Evolutionary conservation across 371 early-diverging fungal species (phyloP).

Genomic region (Mucor plumbeus): DNA sequence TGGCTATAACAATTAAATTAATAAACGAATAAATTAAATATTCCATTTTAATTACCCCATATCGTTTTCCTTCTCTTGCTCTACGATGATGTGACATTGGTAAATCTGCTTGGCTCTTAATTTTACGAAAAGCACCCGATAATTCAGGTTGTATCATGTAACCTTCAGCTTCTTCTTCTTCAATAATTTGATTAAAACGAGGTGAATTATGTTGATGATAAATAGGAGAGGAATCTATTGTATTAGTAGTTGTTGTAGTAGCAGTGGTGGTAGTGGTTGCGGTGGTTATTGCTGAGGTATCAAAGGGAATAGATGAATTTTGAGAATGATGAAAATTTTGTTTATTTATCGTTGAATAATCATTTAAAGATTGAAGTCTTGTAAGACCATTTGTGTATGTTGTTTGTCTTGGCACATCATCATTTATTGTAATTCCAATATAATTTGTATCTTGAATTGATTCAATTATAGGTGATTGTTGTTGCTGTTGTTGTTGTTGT

Average conservation of each 20-base stretch:
- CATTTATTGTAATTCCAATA: constrained; percentile 42
- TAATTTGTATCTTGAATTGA: constrained; percentile 35
- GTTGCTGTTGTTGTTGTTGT: constrained; percentile 3
- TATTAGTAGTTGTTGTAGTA: not conserved
- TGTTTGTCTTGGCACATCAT: constrained; percentile 18
- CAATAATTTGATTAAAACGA: constrained; percentile 5
- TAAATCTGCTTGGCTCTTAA: constrained; percentile 23
- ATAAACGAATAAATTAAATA: not conserved
- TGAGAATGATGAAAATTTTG: not conserved
- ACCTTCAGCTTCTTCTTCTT: constrained; percentile 11
- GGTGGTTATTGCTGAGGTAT: not conserved
- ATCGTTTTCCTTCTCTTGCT: constrained; percentile 30
- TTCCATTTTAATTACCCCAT: constrained; percentile 19
- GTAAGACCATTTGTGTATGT: not conserved
- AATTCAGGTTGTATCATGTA: constrained; percentile 13
- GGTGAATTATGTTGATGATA: not conserved
- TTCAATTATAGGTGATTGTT: not conserved
- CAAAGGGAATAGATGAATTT: constrained; percentile 2
- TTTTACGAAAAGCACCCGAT: constrained; percentile 31
- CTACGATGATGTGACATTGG: constrained; percentile 31
- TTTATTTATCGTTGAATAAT: not conserved
- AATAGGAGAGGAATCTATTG: constrained; percentile 3
- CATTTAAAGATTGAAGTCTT: constrained; percentile 1
- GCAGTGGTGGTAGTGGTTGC: not conserved
- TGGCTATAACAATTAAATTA: constrained; percentile 25